These are phyloP conservation scores for Stagonosporopsis cucurbitacearum DNA, from an alignment of 2,329 filamentous ascomycete genomes.

Conservation along the genomic window DNA sequence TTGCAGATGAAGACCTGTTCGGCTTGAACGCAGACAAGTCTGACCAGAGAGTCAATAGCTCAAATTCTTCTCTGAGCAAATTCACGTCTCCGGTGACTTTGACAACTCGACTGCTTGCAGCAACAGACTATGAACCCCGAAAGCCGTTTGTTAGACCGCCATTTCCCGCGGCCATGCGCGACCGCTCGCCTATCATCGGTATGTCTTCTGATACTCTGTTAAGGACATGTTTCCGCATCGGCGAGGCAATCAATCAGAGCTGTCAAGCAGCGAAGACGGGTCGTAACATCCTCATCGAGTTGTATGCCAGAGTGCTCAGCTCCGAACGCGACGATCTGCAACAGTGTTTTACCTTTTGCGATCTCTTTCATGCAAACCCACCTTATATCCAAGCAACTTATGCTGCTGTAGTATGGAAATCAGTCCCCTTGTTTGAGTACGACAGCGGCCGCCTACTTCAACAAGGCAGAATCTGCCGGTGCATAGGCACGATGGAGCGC, in stretches of 20 bases:
- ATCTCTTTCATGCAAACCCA: constrained; percentile 65
- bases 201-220: constrained; percentile 57
- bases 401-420: constrained; percentile 53
- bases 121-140: constrained; percentile 15
- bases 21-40: constrained; percentile 16
- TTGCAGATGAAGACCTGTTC: constrained; percentile 36
- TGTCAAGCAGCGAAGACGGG: constrained; percentile 55
- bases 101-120: constrained; percentile 23
- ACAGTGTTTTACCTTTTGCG: constrained; percentile 69
- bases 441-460: constrained; percentile 55
- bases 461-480: constrained; percentile 54
- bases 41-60: background rate
- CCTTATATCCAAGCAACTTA: constrained; percentile 60
- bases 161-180: constrained; percentile 58
- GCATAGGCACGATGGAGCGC: constrained; percentile 57
- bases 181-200: constrained; percentile 62
- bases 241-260: constrained; percentile 63
- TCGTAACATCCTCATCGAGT: constrained; percentile 62
- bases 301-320: constrained; percentile 67
- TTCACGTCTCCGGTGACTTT: constrained; percentile 36
- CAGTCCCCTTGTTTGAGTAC: constrained; percentile 54
- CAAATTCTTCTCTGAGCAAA: constrained; percentile 6
- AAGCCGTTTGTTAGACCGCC: constrained; percentile 59
- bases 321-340: constrained; percentile 63
- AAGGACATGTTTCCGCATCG: constrained; percentile 69